Conservation (phyloP, 495 filamentous ascomycete species). For the Chaetomium fimeti region DNA sequence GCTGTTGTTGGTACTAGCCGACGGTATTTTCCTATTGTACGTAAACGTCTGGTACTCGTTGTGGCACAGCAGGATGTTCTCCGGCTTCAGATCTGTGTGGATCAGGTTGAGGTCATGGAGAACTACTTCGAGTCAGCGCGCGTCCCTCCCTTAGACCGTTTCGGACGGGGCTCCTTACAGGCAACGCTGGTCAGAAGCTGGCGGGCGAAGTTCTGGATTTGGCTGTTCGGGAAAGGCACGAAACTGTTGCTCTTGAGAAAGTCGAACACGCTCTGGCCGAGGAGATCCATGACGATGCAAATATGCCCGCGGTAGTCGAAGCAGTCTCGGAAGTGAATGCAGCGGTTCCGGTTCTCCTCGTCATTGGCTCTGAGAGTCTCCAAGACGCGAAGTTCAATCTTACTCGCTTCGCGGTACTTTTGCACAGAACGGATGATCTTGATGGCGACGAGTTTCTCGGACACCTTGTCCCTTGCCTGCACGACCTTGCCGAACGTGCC, state of each 20-base stretch:
- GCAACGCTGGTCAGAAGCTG: conserved; percentile 98
- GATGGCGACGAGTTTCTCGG: conserved; percentile 78
- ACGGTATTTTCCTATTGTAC: conserved; percentile 92
- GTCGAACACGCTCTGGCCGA: conserved; percentile 97
- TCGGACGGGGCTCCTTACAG: conserved; percentile 59
- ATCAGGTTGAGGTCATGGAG: conserved; percentile 97
- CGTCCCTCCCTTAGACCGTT: too few species aligned
- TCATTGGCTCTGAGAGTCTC: conserved; percentile 90
- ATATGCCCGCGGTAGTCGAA: conserved; percentile 98
- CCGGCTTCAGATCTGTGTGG: conserved; percentile 96
- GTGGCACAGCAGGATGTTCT: conserved; percentile 93
- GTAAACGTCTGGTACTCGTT: conserved; percentile 93
- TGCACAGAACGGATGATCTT: conserved; percentile 98
- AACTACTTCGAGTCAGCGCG: conserved; percentile 52
- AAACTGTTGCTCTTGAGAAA: conserved; percentile 94
- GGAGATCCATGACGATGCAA: conserved; percentile 95
- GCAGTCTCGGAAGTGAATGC: conserved; percentile 94
- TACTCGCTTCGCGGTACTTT: conserved; percentile 95
- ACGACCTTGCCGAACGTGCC: conserved; percentile 99
- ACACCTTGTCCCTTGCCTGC: conserved; percentile 76
- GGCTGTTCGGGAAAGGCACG: conserved; percentile 97
- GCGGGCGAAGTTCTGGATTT: conserved; percentile 94
- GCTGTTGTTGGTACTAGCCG: conserved; percentile 70
- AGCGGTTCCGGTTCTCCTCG: conserved; percentile 86
- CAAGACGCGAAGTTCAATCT: conserved; percentile 90